Conservation (phyloP, 1,284 basidiomycete species). For the Ceratobasidium sp. region DNA sequence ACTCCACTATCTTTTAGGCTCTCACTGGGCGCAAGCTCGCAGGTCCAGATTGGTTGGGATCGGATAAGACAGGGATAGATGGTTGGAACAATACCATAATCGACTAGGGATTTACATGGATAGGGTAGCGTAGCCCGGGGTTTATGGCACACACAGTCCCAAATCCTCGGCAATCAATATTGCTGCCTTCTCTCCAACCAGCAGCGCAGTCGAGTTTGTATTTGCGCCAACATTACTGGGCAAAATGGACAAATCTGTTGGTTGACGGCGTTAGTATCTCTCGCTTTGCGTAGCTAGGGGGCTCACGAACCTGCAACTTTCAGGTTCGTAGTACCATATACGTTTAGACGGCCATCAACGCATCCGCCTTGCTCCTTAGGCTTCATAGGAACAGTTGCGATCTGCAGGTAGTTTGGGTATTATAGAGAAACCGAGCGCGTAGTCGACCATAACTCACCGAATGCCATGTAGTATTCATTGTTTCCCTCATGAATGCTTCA, state of each 20-base stretch:
- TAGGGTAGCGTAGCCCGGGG: too few relatives aligned
- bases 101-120: too few relatives aligned
- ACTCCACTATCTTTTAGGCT: too few relatives aligned
- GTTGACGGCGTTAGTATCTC: neutral
- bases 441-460: constrained; percentile 51
- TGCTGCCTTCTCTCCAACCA: constrained; percentile 44
- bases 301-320: constrained; percentile 65
- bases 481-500: constrained; percentile 61
- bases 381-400: constrained; percentile 77
- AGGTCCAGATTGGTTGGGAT: too few relatives aligned
- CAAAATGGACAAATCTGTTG: neutral
- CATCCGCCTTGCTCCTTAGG: constrained; percentile 82
- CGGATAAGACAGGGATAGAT: too few relatives aligned
- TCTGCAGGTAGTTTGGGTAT: constrained; percentile 73
- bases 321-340: constrained; percentile 79
- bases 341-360: constrained; percentile 72
- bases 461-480: constrained; percentile 53
- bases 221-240: constrained; percentile 39
- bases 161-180: constrained; percentile 31
- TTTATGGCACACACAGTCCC: constrained; percentile 25
- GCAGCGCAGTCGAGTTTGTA: too few relatives aligned
- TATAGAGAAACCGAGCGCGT: neutral
- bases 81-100: too few relatives aligned
- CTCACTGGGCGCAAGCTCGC: too few relatives aligned
- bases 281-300: neutral